phyloP scores from a whole-genome alignment of 345 rosid species.

The Salix dunnii region DNA sequence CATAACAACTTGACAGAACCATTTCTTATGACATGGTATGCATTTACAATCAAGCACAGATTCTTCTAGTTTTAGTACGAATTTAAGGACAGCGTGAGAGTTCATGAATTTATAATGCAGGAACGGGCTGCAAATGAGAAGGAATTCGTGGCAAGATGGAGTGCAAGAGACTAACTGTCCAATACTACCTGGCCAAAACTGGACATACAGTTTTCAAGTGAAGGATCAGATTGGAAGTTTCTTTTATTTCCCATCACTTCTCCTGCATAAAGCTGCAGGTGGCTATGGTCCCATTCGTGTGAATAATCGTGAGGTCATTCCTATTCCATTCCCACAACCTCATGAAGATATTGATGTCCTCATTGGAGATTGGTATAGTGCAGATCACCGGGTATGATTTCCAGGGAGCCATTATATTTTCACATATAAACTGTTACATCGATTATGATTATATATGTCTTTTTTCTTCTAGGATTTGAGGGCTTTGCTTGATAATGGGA shows the following conservation, averaged over 20 bases:
- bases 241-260: slow-evolving; percentile 38
- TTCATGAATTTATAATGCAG: not conserved
- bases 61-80: not conserved
- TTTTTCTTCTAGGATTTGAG: slow-evolving; percentile 14
- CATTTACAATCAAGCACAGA: not conserved
- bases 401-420: not conserved
- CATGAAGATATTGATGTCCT: slow-evolving; percentile 21
- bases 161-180: slow-evolving; percentile 42
- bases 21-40: slow-evolving; percentile 36
- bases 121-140: slow-evolving; percentile 40
- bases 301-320: slow-evolving; percentile 14
- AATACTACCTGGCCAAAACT: slow-evolving; percentile 22
- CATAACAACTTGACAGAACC: slow-evolving; percentile 28
- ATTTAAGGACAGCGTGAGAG: too few species aligned
- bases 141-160: slow-evolving; percentile 46
- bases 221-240: slow-evolving; percentile 46
- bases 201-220: slow-evolving; percentile 30
- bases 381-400: slow-evolving; percentile 15
- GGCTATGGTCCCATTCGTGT: slow-evolving; percentile 32
- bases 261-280: slow-evolving; percentile 36
- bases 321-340: slow-evolving; percentile 27
- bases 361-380: slow-evolving; percentile 33
- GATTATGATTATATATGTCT: too few species aligned
- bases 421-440: too few species aligned
- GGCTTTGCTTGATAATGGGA: slow-evolving; percentile 21